Base-by-base conservation (phyloP, 768 basidiomycete genomes). In the Leccinum arenicola region DNA sequence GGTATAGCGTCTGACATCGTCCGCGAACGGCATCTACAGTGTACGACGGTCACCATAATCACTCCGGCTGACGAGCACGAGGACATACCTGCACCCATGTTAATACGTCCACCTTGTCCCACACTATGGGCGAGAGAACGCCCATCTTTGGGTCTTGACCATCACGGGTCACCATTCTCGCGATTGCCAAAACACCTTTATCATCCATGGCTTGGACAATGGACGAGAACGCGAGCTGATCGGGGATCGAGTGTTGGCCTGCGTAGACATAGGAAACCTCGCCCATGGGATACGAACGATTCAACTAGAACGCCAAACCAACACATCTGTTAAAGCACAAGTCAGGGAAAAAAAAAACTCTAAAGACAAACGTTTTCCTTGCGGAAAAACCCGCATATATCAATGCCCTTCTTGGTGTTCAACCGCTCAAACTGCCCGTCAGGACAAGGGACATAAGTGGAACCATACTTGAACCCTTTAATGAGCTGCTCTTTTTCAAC, bases 1-100 rank as follows among this genome's bases (percentile, higher is more conserved):
- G 10, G 84, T 85, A 72, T 92, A 93, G 63, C 86, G 89, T 58
- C 94, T 85, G 54, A 94, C 80, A 66, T 99, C 96, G 70, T 99
- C 96, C 2, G 93, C 93, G 68, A 97, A 98, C 0, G 96, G 96
- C 82, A 98, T 84, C 93, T 95, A 63, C n/a, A n/a, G 47, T 23
- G 11, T 11, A 19, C 38, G 23, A 54, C 3, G 43, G 11, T 27
- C 11, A 36, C 25, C 48, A 8, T 54, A 33, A 43, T 33, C 6
- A 50, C 14, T 9, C 36, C 29, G 15, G 48, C 19, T 45, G 33
- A 25, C 31, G 23, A 10, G 49, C 31, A 40, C n/a, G 40, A 25
- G 12, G n/a, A 68, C 77, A 49, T 66, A 93, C 95, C 77, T 88
- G 88, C 21, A 84, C 84, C 91, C 89, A 97, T 50, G 93, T 78